These are phyloP conservation scores for Pistacia integerrima DNA, from an alignment of 345 rosid genomes.

Conservation along the genomic window DNA sequence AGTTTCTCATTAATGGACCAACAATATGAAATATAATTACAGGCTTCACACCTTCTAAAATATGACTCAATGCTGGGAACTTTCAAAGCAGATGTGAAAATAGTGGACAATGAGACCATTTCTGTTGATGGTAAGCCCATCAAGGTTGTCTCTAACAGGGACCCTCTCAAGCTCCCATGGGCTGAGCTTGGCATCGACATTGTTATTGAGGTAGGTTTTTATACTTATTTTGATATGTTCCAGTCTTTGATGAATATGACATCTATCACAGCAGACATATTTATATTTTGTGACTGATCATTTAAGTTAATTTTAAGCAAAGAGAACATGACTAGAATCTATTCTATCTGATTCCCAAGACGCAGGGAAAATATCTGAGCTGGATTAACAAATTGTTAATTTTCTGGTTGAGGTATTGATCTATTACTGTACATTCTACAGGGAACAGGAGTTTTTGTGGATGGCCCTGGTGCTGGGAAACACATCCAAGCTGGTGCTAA, in stretches of 20 bases:
- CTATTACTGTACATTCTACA: slow-evolving; percentile 23
- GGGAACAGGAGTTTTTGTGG: slow-evolving; percentile 99
- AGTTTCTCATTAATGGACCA: neutral
- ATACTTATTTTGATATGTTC: neutral
- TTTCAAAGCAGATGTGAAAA: slow-evolving; percentile 89
- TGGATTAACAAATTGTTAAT: neutral
- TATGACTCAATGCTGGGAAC: slow-evolving; percentile 97
- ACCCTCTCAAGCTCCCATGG: slow-evolving; percentile 99
- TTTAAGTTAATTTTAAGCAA: neutral
- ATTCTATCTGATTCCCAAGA: neutral
- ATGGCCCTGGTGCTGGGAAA: slow-evolving; percentile 98
- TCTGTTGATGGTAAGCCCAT: slow-evolving; percentile 89
- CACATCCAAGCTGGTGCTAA: slow-evolving; percentile 99
- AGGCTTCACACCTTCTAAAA: slow-evolving; percentile 98
- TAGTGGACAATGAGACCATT: slow-evolving; percentile 71
- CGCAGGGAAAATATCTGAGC: neutral
- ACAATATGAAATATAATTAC: slow-evolving; percentile 4
- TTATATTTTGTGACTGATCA: neutral
- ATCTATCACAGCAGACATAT: neutral
- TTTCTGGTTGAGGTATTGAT: neutral
- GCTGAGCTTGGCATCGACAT: slow-evolving; percentile 97
- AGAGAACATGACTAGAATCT: neutral
- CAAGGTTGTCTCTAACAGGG: slow-evolving; percentile 89
- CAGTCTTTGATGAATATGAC: neutral
- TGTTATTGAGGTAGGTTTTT: slow-evolving; percentile 76